Base-by-base conservation (phyloP, 140 eudicot genomes). In the Oenanthe javanica region DNA sequence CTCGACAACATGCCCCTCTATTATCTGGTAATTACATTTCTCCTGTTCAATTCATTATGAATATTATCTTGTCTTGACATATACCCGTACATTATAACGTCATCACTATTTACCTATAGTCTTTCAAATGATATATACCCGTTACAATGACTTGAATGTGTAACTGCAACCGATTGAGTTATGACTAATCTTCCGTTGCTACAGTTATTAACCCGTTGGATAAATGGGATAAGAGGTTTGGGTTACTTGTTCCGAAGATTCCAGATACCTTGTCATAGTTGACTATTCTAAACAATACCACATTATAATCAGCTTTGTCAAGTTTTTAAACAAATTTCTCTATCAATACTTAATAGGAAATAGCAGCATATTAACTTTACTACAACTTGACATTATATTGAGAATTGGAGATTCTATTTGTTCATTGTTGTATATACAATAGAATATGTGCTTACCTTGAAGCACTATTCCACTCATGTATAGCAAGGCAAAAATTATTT, bases 1-100 rank as follows among this genome's bases (percentile, higher is more conserved):
- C 89, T 89, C 4, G 98, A 94, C 84, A 84, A 79, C 70, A 79
- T 90, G 89, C 93, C 93, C 52, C 74, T 89, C 47, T 86, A 89
- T 83, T 92, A 86, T 87, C 85, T 89, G 94, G 98, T 94, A 86
- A 85, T 21, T 64, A 69, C 31, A 9, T 59, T 21, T 45, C 71
- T 9, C 6, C 38, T 63, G 27, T 61, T 54, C 50, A 7, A 13
- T 13, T 27, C 23, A 14, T 69, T 69, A 27, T 69, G 23, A 36
- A 36, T 69, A 12, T 9, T 15, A 14, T 45, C 48, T 66, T 47
- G 5, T 61, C 21, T 73, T 46, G 77, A 46, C 31, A 31, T 31
- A 31, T 31, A 31, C 36, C 36, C 36, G 0, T 31, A 38, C 78
- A 25, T 49, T 21, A 45, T 27, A 47, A 42, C 36, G 36, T 72